Percentiles rank a stretch among this genome's conserved stretches.
These are phyloP conservation scores for Castanospermum australe DNA, from an alignment of 306 rosid genomes.

Conservation along the genomic window DNA sequence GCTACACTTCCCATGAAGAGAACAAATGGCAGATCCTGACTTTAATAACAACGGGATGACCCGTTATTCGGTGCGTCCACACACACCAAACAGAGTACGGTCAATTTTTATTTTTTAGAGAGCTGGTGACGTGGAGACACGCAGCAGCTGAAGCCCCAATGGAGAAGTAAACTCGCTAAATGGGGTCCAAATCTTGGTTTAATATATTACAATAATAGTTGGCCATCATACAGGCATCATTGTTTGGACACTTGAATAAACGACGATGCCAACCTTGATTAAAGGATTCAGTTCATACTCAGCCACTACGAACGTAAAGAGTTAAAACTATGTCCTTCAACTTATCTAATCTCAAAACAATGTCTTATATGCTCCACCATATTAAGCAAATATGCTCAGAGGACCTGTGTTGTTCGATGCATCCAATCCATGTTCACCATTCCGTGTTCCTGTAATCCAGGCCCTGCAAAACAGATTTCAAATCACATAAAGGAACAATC, in stretches of 20 bases:
- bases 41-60: not conserved
- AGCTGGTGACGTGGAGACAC: constrained; percentile 32
- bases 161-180: not conserved
- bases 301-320: constrained; percentile 19
- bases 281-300: constrained; percentile 23
- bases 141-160: not conserved
- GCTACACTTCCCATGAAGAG: not conserved
- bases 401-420: constrained; percentile 88
- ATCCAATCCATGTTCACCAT: constrained; percentile 66
- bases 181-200: constrained; percentile 29
- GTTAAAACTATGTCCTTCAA: constrained; percentile 11
- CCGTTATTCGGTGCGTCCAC: not conserved
- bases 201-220: constrained; percentile 23
- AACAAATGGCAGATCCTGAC: constrained; percentile 30
- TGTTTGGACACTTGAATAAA: constrained; percentile 25
- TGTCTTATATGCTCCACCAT: constrained; percentile 10
- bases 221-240: constrained; percentile 26
- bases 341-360: constrained; percentile 16
- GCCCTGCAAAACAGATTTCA: constrained; percentile 54
- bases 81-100: not conserved
- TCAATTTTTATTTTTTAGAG: not conserved
- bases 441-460: constrained; percentile 65
- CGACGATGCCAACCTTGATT: constrained; percentile 27
- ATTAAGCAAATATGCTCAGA: constrained; percentile 84
- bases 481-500: not conserved